Base-by-base conservation (phyloP, 768 basidiomycete species). In the Auricularia sp. region DNA sequence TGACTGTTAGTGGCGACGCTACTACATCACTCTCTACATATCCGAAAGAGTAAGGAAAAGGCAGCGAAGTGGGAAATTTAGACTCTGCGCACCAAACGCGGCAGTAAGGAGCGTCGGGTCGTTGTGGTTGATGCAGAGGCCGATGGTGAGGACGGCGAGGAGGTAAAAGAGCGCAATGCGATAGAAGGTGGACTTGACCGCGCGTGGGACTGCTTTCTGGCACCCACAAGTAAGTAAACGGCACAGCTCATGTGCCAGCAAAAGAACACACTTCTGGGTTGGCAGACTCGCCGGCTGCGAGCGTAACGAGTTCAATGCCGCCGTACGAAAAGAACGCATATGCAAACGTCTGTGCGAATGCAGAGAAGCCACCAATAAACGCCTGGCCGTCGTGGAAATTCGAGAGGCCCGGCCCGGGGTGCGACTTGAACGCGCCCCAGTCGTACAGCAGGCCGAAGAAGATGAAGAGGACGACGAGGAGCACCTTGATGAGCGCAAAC, bases 301-400 rank as follows among this genome's bases (percentile, higher is more conserved):
- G 73, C 2, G 86, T 83, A 51, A 89, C 87, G 10, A 90, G 79
- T 68, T 88, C 87, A 36, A 87, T 83, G 18, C 86, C 85, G 18
- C 82, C 84, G 71, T 82, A 86, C 7, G 86, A 87, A 74, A 84
- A 90, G 66, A 87, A 87, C 12, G 87, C 87, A 39, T 80, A 88
- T 43, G 87, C 84, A 66, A 86, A 87, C 3, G 80, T 82, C 68
- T 81, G 81, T 7, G 81, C 79, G 71, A 84, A 83, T 39, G 79
- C 74, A 43, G 78, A 64, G 64, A 83, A 84, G 56, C 81, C 82
- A 10, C 83, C 83, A 11, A 84, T 73, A 68, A 84, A 83, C 0
- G 82, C 82, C 71, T 83, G 81, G 8, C 75, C 74, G 44, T 79
- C 67, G 29, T 78, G 77, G 64, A 82, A 81, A 71, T 83, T 82